Percentiles rank a stretch among this genome's conserved stretches.
phyloP scores from a whole-genome alignment of 1,284 basidiomycete genomes.

The Pterula multifida region DNA sequence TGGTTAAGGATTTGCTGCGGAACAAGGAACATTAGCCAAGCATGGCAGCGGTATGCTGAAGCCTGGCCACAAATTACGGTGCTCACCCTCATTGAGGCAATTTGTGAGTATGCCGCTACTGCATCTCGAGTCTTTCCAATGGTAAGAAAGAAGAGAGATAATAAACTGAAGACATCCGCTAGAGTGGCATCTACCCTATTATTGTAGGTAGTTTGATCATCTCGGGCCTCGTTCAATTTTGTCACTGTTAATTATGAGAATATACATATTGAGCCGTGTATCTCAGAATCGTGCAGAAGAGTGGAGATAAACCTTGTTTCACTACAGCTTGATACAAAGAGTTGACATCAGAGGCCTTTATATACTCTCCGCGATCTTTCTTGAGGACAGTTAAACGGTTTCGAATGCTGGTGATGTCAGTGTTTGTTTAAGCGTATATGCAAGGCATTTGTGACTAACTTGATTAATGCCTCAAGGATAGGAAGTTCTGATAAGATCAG shows the following conservation, averaged over 20 bases:
- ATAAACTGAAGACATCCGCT: conserved; percentile 84
- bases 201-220: conserved; percentile 64
- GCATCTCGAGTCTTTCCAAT: conserved; percentile 90
- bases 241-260: conserved; percentile 57
- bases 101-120: conserved; percentile 87
- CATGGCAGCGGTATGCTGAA: too few species aligned
- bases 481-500: conserved; percentile 59
- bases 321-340: conserved; percentile 89
- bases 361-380: conserved; percentile 81
- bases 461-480: conserved; percentile 91
- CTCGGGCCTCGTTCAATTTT: conserved; percentile 84
- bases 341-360: conserved; percentile 89
- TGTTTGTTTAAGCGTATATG: conserved; percentile 8
- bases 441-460: conserved; percentile 35
- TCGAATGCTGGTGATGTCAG: conserved; percentile 55
- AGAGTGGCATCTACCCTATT: conserved; percentile 90
- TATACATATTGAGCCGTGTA: conserved; percentile 1
- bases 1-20: conserved; percentile 83
- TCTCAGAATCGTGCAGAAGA: conserved; percentile 1
- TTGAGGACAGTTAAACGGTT: conserved; percentile 83
- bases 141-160: conserved; percentile 88
- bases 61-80: conserved; percentile 14
- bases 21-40: conserved; percentile 9
- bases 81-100: conserved; percentile 88
- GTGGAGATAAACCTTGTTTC: conserved; percentile 83